A percentile compares a stretch with the other conserved stretches of the same genome.
These are phyloP conservation scores for Dictyophora rubrovolvata DNA, from an alignment of 768 basidiomycete genomes.

Conservation along the genomic window DNA sequence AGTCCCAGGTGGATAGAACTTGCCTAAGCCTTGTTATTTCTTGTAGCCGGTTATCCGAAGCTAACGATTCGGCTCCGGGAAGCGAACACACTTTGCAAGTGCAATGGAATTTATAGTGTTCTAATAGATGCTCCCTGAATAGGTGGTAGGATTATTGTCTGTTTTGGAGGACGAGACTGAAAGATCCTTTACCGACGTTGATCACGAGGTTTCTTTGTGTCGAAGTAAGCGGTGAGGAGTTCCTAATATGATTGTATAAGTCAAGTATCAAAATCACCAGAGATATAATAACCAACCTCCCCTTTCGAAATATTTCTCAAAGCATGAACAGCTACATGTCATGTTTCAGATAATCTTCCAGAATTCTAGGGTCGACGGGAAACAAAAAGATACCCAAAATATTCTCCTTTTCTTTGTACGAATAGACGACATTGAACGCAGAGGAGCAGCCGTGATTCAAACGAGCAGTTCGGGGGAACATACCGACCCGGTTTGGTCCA, in stretches of 20 bases:
- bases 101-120: slow-evolving; percentile 52
- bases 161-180: background rate
- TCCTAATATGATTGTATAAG: slow-evolving; percentile 30
- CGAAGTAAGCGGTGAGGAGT: slow-evolving; percentile 49
- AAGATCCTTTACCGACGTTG: slow-evolving; percentile 38
- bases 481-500: slow-evolving; percentile 36
- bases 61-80: slow-evolving; percentile 33
- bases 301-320: slow-evolving; percentile 43
- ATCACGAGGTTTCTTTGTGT: slow-evolving; percentile 43
- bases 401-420: slow-evolving; percentile 19
- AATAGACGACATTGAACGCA: slow-evolving; percentile 59
- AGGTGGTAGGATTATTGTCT: background rate
- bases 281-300: slow-evolving; percentile 26
- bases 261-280: background rate
- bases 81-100: slow-evolving; percentile 53
- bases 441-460: slow-evolving; percentile 60
- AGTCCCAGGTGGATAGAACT: slow-evolving; percentile 41
- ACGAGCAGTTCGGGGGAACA: slow-evolving; percentile 61
- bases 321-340: slow-evolving; percentile 44
- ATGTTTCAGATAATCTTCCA: slow-evolving; percentile 2
- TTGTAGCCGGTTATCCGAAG: slow-evolving; percentile 41
- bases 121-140: slow-evolving; percentile 34
- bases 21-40: slow-evolving; percentile 35
- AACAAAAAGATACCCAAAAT: background rate
- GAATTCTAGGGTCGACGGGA: background rate